Evolutionary conservation across 257 asterid genomes (phyloP), one percentile per base, ranked within the genome.

Genomic region (Ophiorrhiza pumila): DNA sequence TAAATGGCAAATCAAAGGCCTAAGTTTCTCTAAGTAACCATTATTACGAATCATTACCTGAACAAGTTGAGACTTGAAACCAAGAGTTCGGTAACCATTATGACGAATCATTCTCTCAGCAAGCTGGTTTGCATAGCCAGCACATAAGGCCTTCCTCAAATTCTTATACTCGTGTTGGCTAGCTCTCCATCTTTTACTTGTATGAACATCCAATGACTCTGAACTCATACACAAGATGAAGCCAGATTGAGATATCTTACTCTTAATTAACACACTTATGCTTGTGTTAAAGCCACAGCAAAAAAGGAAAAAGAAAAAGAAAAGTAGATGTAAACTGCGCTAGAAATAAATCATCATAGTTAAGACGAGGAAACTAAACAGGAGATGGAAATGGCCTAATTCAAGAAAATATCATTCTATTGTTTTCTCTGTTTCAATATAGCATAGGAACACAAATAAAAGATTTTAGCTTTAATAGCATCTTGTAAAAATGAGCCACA

Each of bases 91-190:
- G 66, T 79, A 95, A 63, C 99, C 99, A 67, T 95, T 95, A 71
- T 95, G 99, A 47, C 90, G 98, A 58, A 90, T 78, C 98, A 88
- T 92, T 68, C 99, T 79, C 85, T 95, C 97, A 35, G 94, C 99
- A 70, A 92, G 95, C 85, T 95, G 98, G 82, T 88, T 90, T 73
- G 92, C 93, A 41, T 85, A 90, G 55, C 99, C 99, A 42, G 88
- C 78, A 80, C 95, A 95, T 62, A 95, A 85, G 68, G 99, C 89
- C 80, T 87, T 90, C 81, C 97, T 87, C 87, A 95, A 83, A 69
- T 78, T 82, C 81, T 81, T 83, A 74, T 89, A 95, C 46, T 92
- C 93, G 65, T 76, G 76, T 60, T 67, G 83, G 71, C 83, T 80
- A 55, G 83, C 85, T 82, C 79, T 89, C 77, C 80, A 68, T 49